A percentile compares a stretch with the other conserved stretches of the same genome.
Evolutionary conservation across 306 rosid genomes (phyloP).

Genomic region (Glycyrrhiza uralensis): DNA sequence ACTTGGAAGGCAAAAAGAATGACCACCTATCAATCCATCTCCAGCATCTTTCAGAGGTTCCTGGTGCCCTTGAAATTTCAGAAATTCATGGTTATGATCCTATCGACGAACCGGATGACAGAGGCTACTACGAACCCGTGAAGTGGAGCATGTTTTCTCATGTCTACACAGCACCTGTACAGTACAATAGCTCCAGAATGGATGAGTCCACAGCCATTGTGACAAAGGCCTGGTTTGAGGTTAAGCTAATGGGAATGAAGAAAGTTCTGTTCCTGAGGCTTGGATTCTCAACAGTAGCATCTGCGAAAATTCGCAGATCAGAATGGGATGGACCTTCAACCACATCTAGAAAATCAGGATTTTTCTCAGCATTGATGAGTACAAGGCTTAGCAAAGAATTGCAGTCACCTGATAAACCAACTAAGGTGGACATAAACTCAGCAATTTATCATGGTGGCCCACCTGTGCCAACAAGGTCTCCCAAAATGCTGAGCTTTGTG

Average conservation of each 20-base stretch:
- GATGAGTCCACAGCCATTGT: conserved; percentile 64
- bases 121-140: conserved; percentile 64
- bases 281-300: conserved; percentile 72
- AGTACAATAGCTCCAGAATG: conserved; percentile 50
- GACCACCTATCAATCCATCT: conserved; percentile 80
- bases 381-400: conserved; percentile 62
- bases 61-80: conserved; percentile 52
- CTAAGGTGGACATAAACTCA: conserved; percentile 70
- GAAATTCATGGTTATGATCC: conserved; percentile 54
- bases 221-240: conserved; percentile 88
- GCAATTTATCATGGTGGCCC: conserved; percentile 77
- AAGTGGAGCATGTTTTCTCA: conserved; percentile 85
- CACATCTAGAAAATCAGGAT: conserved; percentile 70
- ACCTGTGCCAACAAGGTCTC: conserved; percentile 61
- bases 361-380: conserved; percentile 72
- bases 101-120: conserved; percentile 45
- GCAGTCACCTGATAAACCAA: conserved; percentile 42
- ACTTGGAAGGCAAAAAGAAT: conserved; percentile 77
- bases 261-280: conserved; percentile 78
- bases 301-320: conserved; percentile 65
- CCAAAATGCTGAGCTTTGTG: conserved; percentile 62
- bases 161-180: conserved; percentile 75
- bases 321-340: conserved; percentile 82
- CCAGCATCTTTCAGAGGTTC: conserved; percentile 78
- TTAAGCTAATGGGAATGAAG: conserved; percentile 65